These are phyloP conservation scores for Candida succiphila DNA, from an alignment of 805 yeast genomes.

Conservation along the genomic window DNA sequence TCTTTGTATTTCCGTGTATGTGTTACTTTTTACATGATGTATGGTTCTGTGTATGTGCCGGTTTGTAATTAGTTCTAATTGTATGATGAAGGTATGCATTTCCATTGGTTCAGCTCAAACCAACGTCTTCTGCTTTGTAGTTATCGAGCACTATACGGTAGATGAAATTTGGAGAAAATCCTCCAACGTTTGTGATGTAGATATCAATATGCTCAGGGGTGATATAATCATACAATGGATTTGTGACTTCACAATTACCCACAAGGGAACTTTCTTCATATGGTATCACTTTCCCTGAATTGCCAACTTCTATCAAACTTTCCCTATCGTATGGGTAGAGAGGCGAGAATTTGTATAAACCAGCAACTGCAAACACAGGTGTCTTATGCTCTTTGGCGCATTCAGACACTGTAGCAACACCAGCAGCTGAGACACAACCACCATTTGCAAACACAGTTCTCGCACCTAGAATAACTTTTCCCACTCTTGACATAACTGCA, in stretches of 20 bases:
- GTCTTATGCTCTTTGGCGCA: slow-evolving; percentile 92
- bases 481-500: slow-evolving; percentile 96
- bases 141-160: slow-evolving; percentile 93
- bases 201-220: slow-evolving; percentile 93
- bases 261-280: slow-evolving; percentile 62
- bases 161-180: slow-evolving; percentile 91
- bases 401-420: slow-evolving; percentile 88
- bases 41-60: too few relatives aligned
- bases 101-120: slow-evolving; percentile 29
- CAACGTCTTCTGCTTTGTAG: slow-evolving; percentile 77
- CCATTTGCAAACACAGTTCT: slow-evolving; percentile 93
- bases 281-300: slow-evolving; percentile 78
- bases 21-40: too few relatives aligned
- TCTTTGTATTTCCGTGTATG: too few relatives aligned
- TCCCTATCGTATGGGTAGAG: slow-evolving; percentile 84
- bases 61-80: too few relatives aligned
- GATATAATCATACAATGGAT: slow-evolving; percentile 84
- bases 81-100: not conserved
- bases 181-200: slow-evolving; percentile 90
- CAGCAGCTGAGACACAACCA: slow-evolving; percentile 82
- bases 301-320: slow-evolving; percentile 81
- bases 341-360: slow-evolving; percentile 87
- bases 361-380: slow-evolving; percentile 95
- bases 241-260: slow-evolving; percentile 70
- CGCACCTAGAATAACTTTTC: slow-evolving; percentile 91